These are phyloP conservation scores for Emmonsia crescens DNA, from an alignment of 2,329 filamentous ascomycete species.

Conservation along the genomic window DNA sequence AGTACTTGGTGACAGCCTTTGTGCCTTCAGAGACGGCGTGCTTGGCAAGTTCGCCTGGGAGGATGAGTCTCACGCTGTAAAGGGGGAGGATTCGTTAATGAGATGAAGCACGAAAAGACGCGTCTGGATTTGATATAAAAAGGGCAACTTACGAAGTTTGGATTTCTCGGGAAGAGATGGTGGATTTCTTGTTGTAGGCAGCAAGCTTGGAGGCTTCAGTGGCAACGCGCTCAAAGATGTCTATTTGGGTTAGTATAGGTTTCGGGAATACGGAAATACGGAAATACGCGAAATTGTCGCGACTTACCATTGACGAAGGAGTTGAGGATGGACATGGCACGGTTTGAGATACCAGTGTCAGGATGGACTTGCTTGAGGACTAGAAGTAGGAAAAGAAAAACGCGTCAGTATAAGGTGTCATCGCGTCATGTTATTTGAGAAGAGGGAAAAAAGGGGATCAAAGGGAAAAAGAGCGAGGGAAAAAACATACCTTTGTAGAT, in stretches of 20 bases:
- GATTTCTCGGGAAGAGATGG: slow-evolving; percentile 98
- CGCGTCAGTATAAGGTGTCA: slow-evolving; percentile 25
- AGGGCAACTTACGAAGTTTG: slow-evolving; percentile 66
- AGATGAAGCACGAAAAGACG: background rate
- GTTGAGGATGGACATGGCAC: slow-evolving; percentile 99
- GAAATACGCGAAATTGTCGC: background rate
- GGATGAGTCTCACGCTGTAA: slow-evolving; percentile 74
- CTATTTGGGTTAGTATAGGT: slow-evolving; percentile 33
- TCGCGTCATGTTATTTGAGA: background rate
- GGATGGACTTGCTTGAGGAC: slow-evolving; percentile 99
- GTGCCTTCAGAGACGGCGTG: slow-evolving; percentile 99
- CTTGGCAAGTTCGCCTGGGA: slow-evolving; percentile 97
- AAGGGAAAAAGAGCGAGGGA: background rate
- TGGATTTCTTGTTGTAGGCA: slow-evolving; percentile 99
- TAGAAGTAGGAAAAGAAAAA: slow-evolving; percentile 34
- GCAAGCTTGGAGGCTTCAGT: slow-evolving; percentile 98
- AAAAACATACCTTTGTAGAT: slow-evolving; percentile 89
- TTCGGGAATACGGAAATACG: too few species aligned
- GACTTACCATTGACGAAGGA: slow-evolving; percentile 93
- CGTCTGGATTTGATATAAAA: background rate
- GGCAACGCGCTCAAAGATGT: slow-evolving; percentile 98
- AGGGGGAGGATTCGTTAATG: background rate
- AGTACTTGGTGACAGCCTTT: slow-evolving; percentile 99
- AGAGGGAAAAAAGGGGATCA: background rate
- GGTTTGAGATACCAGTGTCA: slow-evolving; percentile 99